phyloP scores from a whole-genome alignment of 2,329 filamentous ascomycete species.

The Harringtonia lauricola region DNA sequence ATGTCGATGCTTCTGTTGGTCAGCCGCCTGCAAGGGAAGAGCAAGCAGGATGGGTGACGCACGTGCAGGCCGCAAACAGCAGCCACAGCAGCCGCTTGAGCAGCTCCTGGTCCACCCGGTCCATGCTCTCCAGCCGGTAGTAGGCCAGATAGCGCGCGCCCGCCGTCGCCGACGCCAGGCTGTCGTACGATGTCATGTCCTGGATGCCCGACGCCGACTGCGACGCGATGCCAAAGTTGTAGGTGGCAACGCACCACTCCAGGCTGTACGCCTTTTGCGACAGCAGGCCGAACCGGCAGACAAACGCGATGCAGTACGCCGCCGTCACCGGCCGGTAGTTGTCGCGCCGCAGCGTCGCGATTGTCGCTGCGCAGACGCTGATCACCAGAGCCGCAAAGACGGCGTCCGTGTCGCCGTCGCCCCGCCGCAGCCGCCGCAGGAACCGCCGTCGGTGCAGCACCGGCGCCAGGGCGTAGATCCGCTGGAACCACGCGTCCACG shows the following conservation, averaged over 20 bases:
- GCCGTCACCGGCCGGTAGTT: slow-evolving; percentile 17
- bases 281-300: slow-evolving; percentile 12
- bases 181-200: slow-evolving; percentile 8
- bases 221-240: slow-evolving; percentile 20
- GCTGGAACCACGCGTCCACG: slow-evolving; percentile 23
- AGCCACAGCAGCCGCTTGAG: slow-evolving; percentile 24
- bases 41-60: not conserved
- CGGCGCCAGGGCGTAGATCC: slow-evolving; percentile 23
- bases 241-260: slow-evolving; percentile 25
- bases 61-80: slow-evolving; percentile 16
- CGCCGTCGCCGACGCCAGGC: slow-evolving; percentile 14
- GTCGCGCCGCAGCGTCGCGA: slow-evolving; percentile 18
- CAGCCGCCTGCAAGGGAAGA: not conserved
- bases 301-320: slow-evolving; percentile 15
- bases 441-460: slow-evolving; percentile 21
- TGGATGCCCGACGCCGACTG: slow-evolving; percentile 7
- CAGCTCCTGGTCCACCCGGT: slow-evolving; percentile 19
- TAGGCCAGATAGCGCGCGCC: slow-evolving; percentile 20
- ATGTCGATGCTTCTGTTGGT: not conserved
- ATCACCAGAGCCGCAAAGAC: slow-evolving; percentile 22
- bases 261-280: slow-evolving; percentile 15
- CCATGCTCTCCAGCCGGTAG: slow-evolving; percentile 15
- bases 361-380: slow-evolving; percentile 23
- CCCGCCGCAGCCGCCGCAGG: slow-evolving; percentile 15
- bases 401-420: slow-evolving; percentile 15